Base-by-base conservation (phyloP, 1,284 basidiomycete genomes). In the Exobasidium cylindrosporum region DNA sequence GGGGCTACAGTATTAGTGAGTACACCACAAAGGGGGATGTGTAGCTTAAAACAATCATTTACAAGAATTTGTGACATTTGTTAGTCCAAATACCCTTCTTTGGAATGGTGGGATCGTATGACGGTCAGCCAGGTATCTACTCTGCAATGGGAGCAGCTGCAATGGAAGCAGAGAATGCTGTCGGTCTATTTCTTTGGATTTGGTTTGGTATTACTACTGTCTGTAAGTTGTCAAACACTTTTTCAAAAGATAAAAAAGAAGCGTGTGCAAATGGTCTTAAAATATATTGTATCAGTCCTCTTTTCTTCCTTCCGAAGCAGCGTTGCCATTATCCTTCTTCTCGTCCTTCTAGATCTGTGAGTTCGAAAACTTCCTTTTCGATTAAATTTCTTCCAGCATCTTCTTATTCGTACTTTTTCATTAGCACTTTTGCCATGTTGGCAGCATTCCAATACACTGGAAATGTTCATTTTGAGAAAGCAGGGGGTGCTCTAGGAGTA, bases 191-290 rank as follows among this genome's bases (percentile, higher is more conserved):
- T 62, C 63, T 68, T 31, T 71, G 67, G 67, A 60, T 71, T 35
- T 71, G 69, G 69, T 69, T 71, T 40, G 69, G 69, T 32, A 69
- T 71, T 58, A 71, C 69, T 6, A 66, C 67, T 40, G 59, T 68
- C 49, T 67, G 47, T 50, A 21, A 50, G 47, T 50, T 21, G 7
- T 10, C 23, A 29, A 23, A 23, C 7, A 10, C 7, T 50, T 50
- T 10, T 23, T n/a, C n/a, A 10, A 46, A 21, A n/a, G 17, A 13
- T 57, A n/a, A n/a, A n/a, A n/a, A n/a, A n/a, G n/a, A n/a, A n/a
- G n/a, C n/a, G 28, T 17, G 45, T 59, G 14, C 58, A 24, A 28
- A 17, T 32, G 24, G 28, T n/a, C 23, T 24, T 28, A 52, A 26
- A 17, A n/a, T 32, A 57, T 6, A 23, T 14, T 1, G 11, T 29